These are phyloP conservation scores for Penicillium herquei DNA, from an alignment of 495 filamentous ascomycete genomes.

Conservation along the genomic window DNA sequence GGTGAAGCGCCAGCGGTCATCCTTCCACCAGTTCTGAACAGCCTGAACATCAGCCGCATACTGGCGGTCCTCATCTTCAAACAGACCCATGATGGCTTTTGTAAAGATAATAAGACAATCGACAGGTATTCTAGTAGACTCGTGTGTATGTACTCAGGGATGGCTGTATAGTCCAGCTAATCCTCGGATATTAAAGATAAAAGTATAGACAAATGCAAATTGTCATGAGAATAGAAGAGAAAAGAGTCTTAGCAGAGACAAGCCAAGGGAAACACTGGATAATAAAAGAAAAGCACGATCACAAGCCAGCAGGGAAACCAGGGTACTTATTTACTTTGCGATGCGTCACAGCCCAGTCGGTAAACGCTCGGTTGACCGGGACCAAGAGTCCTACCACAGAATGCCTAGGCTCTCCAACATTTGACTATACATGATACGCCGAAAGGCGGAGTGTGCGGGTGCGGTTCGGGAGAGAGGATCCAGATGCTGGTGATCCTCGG, in stretches of 20 bases:
- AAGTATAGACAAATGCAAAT: slow-evolving; percentile 12
- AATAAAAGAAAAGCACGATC: slow-evolving; percentile 29
- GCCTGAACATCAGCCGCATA: slow-evolving; percentile 79
- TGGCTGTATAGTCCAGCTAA: slow-evolving; percentile 12
- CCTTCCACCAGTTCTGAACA: slow-evolving; percentile 92
- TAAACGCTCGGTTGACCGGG: slow-evolving; percentile 49
- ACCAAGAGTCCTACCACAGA: slow-evolving; percentile 18
- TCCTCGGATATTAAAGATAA: slow-evolving; percentile 2
- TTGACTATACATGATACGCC: slow-evolving; percentile 26
- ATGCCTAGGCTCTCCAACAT: slow-evolving; percentile 19
- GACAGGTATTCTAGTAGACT: background rate
- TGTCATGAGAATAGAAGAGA: slow-evolving; percentile 8
- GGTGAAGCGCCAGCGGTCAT: slow-evolving; percentile 88
- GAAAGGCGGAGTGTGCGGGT: slow-evolving; percentile 32
- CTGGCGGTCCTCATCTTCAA: slow-evolving; percentile 74
- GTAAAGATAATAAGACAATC: slow-evolving; percentile 7
- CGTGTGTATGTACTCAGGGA: slow-evolving; percentile 9
- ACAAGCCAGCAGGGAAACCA: slow-evolving; percentile 34
- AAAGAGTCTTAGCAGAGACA: slow-evolving; percentile 12
- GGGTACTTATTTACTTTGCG: slow-evolving; percentile 33
- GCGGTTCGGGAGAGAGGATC: slow-evolving; percentile 46
- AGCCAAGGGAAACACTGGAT: slow-evolving; percentile 1
- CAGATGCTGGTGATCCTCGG: slow-evolving; percentile 40
- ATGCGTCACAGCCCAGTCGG: slow-evolving; percentile 42
- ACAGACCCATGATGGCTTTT: slow-evolving; percentile 44